Evolutionary conservation across 495 filamentous ascomycete species (phyloP), one percentile per base, ranked within the genome.

Genomic region (Neurospora africana): DNA sequence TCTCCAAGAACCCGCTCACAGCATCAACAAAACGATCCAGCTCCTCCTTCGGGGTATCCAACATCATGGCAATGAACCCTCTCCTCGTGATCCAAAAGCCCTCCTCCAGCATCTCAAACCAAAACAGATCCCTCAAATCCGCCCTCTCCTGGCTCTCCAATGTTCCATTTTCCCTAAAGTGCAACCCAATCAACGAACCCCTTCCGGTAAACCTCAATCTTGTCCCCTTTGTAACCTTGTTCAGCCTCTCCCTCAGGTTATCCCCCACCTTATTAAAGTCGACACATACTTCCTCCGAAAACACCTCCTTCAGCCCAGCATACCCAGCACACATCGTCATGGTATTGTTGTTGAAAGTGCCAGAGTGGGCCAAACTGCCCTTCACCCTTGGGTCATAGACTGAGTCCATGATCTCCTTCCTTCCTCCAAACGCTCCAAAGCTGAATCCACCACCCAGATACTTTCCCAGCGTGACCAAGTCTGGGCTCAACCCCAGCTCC

Each of bases 301-400:
- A 86, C 1, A 87, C 76, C 39, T 81, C 67, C 10, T 73, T 70
- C 13, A 88, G 74, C 4, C 81, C 88, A 8, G 78, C 79, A 70
- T 79, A 81, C 6, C 87, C 89, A 7, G 83, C 87, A 36, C 79
- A 81, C 87, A 90, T 90, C 1, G 84, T 84, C 15, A 91, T 75
- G 2, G 85, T 84, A 73, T 91, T 91, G 74, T 91, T 92, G 70
- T 92, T 91, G 75, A 90, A 92, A 0, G 89, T 92, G 0, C 90
- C 89, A 0, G 88, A 86, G 72, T 92, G 90, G 65, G 79, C 70
- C 38, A 84, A 71, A 43, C 77, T 44, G 30, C 75, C 72, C 11
- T 65, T 21, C 15, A 72, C 71, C 2, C 80, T 71, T 6, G 87
- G 87, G 73, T 90, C 87, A 77, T 86, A 90, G 36, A 88, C 77